A percentile compares a stretch with the other conserved stretches of the same genome.
Conservation (phyloP, 768 basidiomycete species). For the Russula foetens region DNA sequence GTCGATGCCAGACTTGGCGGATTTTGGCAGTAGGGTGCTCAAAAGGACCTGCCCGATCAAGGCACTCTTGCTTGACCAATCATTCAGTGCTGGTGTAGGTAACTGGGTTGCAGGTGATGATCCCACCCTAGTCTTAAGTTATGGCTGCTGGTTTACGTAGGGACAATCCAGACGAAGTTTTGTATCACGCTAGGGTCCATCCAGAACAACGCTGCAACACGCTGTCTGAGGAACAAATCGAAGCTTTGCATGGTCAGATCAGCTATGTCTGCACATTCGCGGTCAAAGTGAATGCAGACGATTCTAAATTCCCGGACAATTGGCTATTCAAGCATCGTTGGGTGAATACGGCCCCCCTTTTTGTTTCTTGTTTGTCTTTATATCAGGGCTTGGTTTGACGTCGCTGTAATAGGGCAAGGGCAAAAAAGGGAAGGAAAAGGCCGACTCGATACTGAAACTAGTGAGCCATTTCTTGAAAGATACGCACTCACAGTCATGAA, state of each 20-base stretch:
- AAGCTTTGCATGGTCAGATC: conserved; percentile 44
- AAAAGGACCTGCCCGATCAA: conserved; percentile 63
- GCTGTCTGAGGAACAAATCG: conserved; percentile 41
- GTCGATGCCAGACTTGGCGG: conserved; percentile 49
- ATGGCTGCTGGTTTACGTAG: not conserved
- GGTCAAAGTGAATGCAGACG: conserved; percentile 64
- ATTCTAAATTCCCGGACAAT: conserved; percentile 52
- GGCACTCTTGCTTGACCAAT: conserved; percentile 68
- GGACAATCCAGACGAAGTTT: conserved; percentile 46
- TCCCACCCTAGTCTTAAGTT: not conserved
- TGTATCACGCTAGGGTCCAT: conserved; percentile 67
- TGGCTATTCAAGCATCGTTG: conserved; percentile 67
- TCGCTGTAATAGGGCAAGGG: conserved; percentile 43
- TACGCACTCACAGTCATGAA: not conserved
- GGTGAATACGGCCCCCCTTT: conserved; percentile 31
- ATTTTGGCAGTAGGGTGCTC: conserved; percentile 40
- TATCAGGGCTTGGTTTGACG: not conserved
- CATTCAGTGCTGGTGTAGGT: conserved; percentile 73
- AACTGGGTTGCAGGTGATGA: conserved; percentile 73
- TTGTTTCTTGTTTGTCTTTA: not conserved
- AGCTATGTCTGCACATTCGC: conserved; percentile 49
- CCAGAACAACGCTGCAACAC: conserved; percentile 59
- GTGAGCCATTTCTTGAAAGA: conserved; percentile 26
- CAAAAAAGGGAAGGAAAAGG: conserved; percentile 35
- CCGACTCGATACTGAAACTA: conserved; percentile 32